Conservation (phyloP, 306 rosid species). For the Carpinus fangiana region DNA sequence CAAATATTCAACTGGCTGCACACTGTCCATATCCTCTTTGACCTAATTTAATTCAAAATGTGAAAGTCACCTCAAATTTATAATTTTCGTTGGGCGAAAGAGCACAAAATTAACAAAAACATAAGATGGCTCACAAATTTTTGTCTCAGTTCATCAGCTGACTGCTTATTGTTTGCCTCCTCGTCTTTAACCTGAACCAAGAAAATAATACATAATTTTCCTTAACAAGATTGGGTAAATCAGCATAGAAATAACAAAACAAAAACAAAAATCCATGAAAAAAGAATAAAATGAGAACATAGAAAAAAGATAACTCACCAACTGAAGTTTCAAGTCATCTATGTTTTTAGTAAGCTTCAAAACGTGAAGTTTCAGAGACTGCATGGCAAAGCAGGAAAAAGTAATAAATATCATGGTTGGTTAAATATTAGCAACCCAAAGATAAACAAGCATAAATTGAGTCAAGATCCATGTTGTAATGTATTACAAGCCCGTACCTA, state of each 20-base stretch:
- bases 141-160: slow-evolving; percentile 30
- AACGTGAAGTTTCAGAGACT: slow-evolving; percentile 96
- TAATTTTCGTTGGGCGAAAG: neutral
- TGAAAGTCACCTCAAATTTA: slow-evolving; percentile 19
- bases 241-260: slow-evolving; percentile 2
- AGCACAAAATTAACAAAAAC: slow-evolving; percentile 20
- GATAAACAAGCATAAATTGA: neutral
- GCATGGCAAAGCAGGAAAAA: slow-evolving; percentile 39
- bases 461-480: slow-evolving; percentile 15
- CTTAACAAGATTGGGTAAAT: slow-evolving; percentile 27
- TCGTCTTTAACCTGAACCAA: slow-evolving; percentile 53
- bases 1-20: slow-evolving; percentile 31
- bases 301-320: slow-evolving; percentile 51
- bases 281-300: neutral
- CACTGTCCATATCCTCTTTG: slow-evolving; percentile 29
- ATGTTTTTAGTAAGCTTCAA: slow-evolving; percentile 65
- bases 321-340: slow-evolving; percentile 60
- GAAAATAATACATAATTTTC: slow-evolving; percentile 17
- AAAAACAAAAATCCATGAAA: slow-evolving; percentile 3
- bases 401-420: slow-evolving; percentile 19
- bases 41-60: slow-evolving; percentile 38
- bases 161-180: slow-evolving; percentile 42
- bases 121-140: slow-evolving; percentile 52
- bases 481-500: slow-evolving; percentile 8
- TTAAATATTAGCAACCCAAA: neutral